phyloP scores from a whole-genome alignment of 139 green algal species.

The Chlorella sp. region DNA sequence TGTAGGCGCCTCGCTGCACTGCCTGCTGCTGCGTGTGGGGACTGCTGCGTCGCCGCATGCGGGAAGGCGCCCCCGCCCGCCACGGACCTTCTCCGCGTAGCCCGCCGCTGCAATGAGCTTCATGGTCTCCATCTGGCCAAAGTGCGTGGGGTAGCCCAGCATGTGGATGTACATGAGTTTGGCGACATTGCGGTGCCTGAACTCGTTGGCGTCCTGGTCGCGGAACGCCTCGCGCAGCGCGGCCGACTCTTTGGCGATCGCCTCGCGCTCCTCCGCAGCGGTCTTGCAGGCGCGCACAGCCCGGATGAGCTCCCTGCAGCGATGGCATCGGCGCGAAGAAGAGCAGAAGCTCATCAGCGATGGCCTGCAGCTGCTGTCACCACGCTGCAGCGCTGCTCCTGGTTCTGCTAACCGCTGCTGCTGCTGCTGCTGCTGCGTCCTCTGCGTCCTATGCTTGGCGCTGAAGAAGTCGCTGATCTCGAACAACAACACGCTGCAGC shows the following conservation, averaged over 20 bases:
- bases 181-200: conserved; percentile 88
- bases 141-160: conserved; percentile 98
- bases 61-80: too few species aligned
- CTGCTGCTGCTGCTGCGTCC: neutral
- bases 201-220: conserved; percentile 56
- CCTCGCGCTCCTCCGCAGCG: conserved; percentile 90
- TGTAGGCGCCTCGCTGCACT: too few species aligned
- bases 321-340: conserved; percentile 9
- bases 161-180: conserved; percentile 99
- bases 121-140: conserved; percentile 99
- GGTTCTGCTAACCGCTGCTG: neutral
- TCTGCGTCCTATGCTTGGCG: too few species aligned
- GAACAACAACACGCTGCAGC: too few species aligned
- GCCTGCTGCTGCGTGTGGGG: too few species aligned
- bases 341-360: neutral
- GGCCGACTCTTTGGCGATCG: conserved; percentile 94
- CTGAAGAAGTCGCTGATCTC: too few species aligned
- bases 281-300: conserved; percentile 86
- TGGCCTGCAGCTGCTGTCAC: neutral
- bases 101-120: conserved; percentile 84
- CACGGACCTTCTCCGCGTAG: conserved; percentile 87
- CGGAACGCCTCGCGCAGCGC: conserved; percentile 84
- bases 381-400: neutral
- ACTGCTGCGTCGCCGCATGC: too few species aligned
- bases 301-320: conserved; percentile 83